These are phyloP conservation scores for Carpinus fangiana DNA, from an alignment of 306 rosid species.

Conservation along the genomic window DNA sequence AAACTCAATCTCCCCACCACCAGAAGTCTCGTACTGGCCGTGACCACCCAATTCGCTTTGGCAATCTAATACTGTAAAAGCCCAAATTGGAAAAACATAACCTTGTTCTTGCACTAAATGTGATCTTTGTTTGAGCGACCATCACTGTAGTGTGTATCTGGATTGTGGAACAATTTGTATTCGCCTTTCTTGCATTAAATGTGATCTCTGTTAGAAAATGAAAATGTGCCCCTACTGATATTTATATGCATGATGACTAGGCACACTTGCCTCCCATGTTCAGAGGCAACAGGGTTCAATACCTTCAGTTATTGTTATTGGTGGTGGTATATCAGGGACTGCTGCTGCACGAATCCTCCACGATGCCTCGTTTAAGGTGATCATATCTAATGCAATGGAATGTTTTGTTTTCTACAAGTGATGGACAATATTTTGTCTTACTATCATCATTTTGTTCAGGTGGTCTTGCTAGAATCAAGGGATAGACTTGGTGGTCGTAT, in stretches of 20 bases:
- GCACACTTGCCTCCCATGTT: constrained; percentile 36
- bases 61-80: no score
- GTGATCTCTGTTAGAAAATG: not conserved
- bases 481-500: constrained; percentile 85
- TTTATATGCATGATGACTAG: constrained; percentile 35
- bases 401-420: not conserved
- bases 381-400: constrained; percentile 13
- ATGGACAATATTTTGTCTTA: constrained; percentile 1
- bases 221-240: constrained; percentile 18
- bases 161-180: no score
- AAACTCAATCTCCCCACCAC: no score
- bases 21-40: no score
- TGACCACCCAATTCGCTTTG: no score
- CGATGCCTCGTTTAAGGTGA: constrained; percentile 76
- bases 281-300: constrained; percentile 31
- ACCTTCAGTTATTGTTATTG: constrained; percentile 84
- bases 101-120: no score
- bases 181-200: no score
- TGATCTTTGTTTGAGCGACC: not conserved
- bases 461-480: constrained; percentile 72
- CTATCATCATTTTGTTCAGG: constrained; percentile 43
- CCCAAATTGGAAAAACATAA: no score
- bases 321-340: constrained; percentile 87
- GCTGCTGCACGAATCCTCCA: constrained; percentile 78
- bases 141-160: no score